phyloP scores from a whole-genome alignment of 352 stramenopile species.

The Thalassiosira hispida region DNA sequence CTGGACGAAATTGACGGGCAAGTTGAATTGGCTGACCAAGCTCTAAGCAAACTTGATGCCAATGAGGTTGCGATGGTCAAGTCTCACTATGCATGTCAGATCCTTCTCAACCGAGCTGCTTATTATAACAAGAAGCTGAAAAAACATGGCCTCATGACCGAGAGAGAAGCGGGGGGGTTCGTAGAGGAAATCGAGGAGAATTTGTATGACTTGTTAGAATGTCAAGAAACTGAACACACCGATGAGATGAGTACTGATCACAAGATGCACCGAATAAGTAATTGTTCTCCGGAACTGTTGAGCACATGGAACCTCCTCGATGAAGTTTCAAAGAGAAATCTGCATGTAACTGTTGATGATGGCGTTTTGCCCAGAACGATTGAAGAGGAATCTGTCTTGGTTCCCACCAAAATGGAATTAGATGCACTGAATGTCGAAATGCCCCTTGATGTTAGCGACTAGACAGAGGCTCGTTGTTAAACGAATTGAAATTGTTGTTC shows the following conservation, averaged over 20 bases:
- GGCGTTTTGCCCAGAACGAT: too few relatives aligned
- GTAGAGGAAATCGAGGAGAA: constrained; percentile 1
- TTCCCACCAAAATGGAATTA: too few relatives aligned
- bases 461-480: too few relatives aligned
- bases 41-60: constrained; percentile 12
- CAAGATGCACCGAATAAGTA: constrained; percentile 2
- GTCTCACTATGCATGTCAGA: constrained; percentile 31
- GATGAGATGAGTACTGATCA: not conserved
- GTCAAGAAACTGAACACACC: not conserved
- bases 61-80: constrained; percentile 42
- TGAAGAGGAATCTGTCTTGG: too few relatives aligned
- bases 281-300: too few relatives aligned
- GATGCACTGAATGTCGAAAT: too few relatives aligned
- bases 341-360: too few relatives aligned
- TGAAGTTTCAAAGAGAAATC: too few relatives aligned
- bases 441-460: too few relatives aligned
- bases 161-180: constrained; percentile 36
- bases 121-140: constrained; percentile 31
- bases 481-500: not conserved
- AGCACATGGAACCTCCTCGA: too few relatives aligned
- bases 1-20: constrained; percentile 39
- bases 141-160: constrained; percentile 27
- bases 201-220: not conserved
- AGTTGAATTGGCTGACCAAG: constrained; percentile 27
- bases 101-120: constrained; percentile 30